Percentiles rank a stretch among this genome's conserved stretches.
These are phyloP conservation scores for Pseudogymnoascus sp. DNA, from an alignment of 2,329 filamentous ascomycete genomes.

Conservation along the genomic window DNA sequence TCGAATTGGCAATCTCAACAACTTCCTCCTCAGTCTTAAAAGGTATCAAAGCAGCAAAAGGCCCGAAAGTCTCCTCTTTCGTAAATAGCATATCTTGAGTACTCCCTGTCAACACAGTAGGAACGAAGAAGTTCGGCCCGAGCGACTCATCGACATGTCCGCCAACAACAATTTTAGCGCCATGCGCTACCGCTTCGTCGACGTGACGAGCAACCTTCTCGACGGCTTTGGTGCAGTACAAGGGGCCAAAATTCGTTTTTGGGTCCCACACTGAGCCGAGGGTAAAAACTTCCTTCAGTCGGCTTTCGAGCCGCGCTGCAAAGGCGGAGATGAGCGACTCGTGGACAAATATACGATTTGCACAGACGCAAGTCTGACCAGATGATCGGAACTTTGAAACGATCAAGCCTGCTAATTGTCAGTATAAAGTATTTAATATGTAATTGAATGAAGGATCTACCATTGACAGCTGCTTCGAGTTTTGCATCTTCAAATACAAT, in stretches of 20 bases:
- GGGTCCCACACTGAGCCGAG: slow-evolving; percentile 53
- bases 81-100: slow-evolving; percentile 46
- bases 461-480: slow-evolving; percentile 46
- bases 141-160: slow-evolving; percentile 43
- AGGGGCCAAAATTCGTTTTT: slow-evolving; percentile 52
- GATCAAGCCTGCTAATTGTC: background rate
- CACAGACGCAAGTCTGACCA: slow-evolving; percentile 58
- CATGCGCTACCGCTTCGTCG: slow-evolving; percentile 54
- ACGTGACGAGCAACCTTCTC: slow-evolving; percentile 54
- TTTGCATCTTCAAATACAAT: slow-evolving; percentile 58
- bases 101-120: slow-evolving; percentile 55
- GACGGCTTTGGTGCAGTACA: slow-evolving; percentile 47
- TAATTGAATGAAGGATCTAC: slow-evolving; percentile 8
- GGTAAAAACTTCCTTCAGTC: slow-evolving; percentile 42
- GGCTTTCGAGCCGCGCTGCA: slow-evolving; percentile 44
- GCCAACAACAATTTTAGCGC: slow-evolving; percentile 56
- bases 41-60: slow-evolving; percentile 54
- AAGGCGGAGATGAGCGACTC: slow-evolving; percentile 54
- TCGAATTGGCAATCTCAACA: slow-evolving; percentile 51
- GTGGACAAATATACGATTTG: slow-evolving; percentile 59
- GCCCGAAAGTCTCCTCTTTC: slow-evolving; percentile 58
- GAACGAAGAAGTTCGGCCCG: slow-evolving; percentile 61
- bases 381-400: slow-evolving; percentile 51
- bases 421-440: no score
- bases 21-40: slow-evolving; percentile 61